A percentile compares a stretch with the other conserved stretches of the same genome.
Evolutionary conservation across 331 rosid genomes (phyloP).

Genomic region (Telfairia occidentalis): DNA sequence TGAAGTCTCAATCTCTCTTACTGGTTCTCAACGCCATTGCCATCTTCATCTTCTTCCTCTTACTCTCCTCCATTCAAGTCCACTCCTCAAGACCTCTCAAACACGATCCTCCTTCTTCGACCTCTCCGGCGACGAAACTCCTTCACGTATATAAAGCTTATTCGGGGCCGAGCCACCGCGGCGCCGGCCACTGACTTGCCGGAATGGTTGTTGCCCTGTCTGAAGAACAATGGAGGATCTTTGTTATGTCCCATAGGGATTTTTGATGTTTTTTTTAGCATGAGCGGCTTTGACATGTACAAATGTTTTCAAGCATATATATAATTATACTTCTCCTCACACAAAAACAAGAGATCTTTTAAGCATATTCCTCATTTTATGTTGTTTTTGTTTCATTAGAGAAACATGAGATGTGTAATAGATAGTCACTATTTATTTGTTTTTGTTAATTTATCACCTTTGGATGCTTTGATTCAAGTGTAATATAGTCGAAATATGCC

Average conservation of each 20-base stretch:
- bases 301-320: not conserved
- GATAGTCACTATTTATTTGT: not conserved
- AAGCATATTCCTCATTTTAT: not conserved
- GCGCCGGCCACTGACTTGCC: not conserved
- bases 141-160: conserved; percentile 8
- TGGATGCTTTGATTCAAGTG: not conserved
- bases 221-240: not conserved
- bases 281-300: not conserved
- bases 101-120: not conserved
- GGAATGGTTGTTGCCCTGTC: not conserved
- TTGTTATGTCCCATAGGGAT: not conserved
- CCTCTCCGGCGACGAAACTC: not conserved
- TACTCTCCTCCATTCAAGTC: conserved; percentile 30
- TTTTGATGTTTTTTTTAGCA: not conserved
- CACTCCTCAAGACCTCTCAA: conserved; percentile 44
- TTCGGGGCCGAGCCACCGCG: conserved; percentile 5
- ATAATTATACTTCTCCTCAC: not conserved
- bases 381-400: not conserved
- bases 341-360: not conserved
- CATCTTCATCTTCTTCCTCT: conserved; percentile 28
- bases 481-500: not conserved
- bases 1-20: conserved; percentile 20
- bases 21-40: conserved; percentile 23
- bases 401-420: not conserved
- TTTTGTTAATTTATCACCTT: not conserved